Evolutionary conservation across 2,329 filamentous ascomycete genomes (phyloP), one percentile per base, ranked within the genome.

Genomic region (Parafenestella ontariensis): DNA sequence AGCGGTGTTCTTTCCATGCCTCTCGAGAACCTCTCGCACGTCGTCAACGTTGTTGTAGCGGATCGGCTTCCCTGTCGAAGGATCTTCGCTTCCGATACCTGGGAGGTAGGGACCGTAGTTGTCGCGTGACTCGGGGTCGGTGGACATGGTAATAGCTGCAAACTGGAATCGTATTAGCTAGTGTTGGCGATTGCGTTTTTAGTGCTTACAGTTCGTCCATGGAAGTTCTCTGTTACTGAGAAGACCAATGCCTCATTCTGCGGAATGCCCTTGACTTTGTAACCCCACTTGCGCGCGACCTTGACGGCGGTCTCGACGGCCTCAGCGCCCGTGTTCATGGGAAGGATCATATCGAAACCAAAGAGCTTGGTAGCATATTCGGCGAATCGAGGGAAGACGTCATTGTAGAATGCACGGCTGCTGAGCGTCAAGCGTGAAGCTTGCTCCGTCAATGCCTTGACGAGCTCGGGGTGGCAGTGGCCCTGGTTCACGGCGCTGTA

Each of bases 401-500:
- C 94, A 76, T 98, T 99, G 84, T 98, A 89, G 81, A 98, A 99
- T 46, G 95, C 95, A 58, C 94, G 87, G 58, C 92, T 96, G 78
- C 92, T 96, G 64, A 98, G 86, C 0, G 94, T 97, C 71, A 98
- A 81, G 34, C 92, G 89, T 62, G 89, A 86, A 43, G 95, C 95
- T 81, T 99, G 95, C 64, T 96, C 91, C 33, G 87, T 87, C 57
- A 99, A 82, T 13, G 93, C 90, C 77, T 94, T 93, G 74, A 99
- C 88, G 52, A 98, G 87, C 80, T 96, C 93, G 5, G 95, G 95
- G 80, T 99, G 94, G 79, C 94, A 98, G 79, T 99, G 94, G 60
- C 94, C 94, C 79, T 98, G 94, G 82, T 98, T 98, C 74, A 98
- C 92, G 58, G 95, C 95, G 66, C 91, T 96, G 84, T 99, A 99